Evolutionary conservation across 2,329 filamentous ascomycete species (phyloP), one percentile per base, ranked within the genome.

Genomic region (Sclerotinia nivalis): DNA sequence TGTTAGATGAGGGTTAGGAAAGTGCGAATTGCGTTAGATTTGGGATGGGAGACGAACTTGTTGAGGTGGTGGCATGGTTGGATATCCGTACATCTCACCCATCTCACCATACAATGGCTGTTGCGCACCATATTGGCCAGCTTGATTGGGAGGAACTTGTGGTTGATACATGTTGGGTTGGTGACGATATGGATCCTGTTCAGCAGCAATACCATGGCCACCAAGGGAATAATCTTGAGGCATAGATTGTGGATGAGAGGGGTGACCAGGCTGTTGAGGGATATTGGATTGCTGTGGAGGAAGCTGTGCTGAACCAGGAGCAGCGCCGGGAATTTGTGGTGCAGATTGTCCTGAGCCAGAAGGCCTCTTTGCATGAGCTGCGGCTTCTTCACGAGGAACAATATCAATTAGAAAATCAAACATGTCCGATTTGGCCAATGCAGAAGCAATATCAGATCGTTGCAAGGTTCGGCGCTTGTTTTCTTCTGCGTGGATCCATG

Each of bases 361-460:
- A 9, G 89, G 85, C 73, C 94, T 86, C 83, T 97, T 97, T 54
- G 93, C 88, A 79, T 94, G 93, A 31, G 91, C 89, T 13, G 92
- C 87, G 49, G 95, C 93, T 80, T 99, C 96, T 80, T 99, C 96
- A 66, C 96, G 90, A 4, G 96, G 96, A 8, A 99, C 96, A 72
- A 99, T 99, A 79, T 99, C 96, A 79, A 99, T 99, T 71, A 99
- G 85, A 82, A 99, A 99, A 83, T 99, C 96, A 80, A 99, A 99
- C 96, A 99, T 99, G 83, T 99, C 96, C 31, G 93, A 97, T 82
- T 99, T 99, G 71, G 93, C 92, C 34, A 99, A 85, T 20, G 96
- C 96, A 15, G 93, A 96, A 31, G 96, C 96, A 79, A 99, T 99
- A 78, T 99, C 96, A 70, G 93, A 97, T 65, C 96, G 89, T 81